Evolutionary conservation across 495 filamentous ascomycete species (phyloP).

Genomic region (Tuber borchii): DNA sequence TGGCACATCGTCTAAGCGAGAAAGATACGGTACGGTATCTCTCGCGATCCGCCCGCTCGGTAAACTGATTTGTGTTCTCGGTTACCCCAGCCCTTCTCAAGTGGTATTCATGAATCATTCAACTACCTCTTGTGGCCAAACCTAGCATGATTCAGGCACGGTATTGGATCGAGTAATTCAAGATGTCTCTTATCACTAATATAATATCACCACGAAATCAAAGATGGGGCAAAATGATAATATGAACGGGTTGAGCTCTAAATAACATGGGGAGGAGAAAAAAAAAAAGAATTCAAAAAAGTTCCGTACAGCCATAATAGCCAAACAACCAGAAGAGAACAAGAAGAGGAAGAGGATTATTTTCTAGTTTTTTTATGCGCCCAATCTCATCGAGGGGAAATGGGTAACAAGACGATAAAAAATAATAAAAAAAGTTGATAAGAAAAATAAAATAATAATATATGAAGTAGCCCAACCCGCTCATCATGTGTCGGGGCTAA

Average conservation of each 20-base stretch:
- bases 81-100: too few species aligned
- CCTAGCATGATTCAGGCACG: background rate
- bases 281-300: background rate
- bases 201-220: background rate
- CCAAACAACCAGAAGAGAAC: too few species aligned
- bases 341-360: background rate
- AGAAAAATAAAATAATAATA: background rate
- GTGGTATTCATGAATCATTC: too few species aligned
- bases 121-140: too few species aligned
- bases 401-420: background rate
- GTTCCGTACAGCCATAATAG: background rate
- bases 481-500: constrained; percentile 6
- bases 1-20: too few species aligned
- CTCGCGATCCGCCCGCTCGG: too few species aligned
- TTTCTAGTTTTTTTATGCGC: background rate
- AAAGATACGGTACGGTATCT: too few species aligned
- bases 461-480: constrained; percentile 6
- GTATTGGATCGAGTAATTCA: background rate
- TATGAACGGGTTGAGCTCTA: background rate
- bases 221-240: background rate
- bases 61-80: too few species aligned
- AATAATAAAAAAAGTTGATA: too few species aligned
- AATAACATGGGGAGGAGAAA: background rate
- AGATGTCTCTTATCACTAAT: background rate
- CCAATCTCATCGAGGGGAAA: background rate